Conservation (phyloP, 108 stramenopile genomes). For the Discostella pseudostelligera region DNA sequence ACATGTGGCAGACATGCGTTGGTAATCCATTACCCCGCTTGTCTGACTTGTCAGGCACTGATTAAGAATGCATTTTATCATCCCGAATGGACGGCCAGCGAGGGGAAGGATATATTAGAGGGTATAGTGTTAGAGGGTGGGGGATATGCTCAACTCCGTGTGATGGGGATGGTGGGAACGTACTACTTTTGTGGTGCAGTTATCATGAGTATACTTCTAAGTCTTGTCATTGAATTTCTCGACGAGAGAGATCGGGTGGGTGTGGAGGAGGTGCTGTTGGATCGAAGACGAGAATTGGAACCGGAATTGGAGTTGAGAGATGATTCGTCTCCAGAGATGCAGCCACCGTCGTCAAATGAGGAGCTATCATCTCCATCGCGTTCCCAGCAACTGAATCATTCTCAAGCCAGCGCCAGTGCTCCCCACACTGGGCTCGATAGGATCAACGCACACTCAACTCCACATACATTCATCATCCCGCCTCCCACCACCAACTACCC, state of each 20-base stretch:
- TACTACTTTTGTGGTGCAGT: slow-evolving; percentile 83
- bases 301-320: slow-evolving; percentile 20
- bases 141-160: slow-evolving; percentile 60
- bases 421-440: slow-evolving; percentile 1
- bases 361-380: neutral
- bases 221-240: slow-evolving; percentile 64
- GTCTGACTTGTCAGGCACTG: slow-evolving; percentile 55
- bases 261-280: slow-evolving; percentile 25
- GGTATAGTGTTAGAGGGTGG: slow-evolving; percentile 67
- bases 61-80: slow-evolving; percentile 56
- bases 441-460: neutral
- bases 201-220: slow-evolving; percentile 72
- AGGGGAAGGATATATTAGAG: slow-evolving; percentile 51
- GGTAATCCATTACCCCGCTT: slow-evolving; percentile 47
- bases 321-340: neutral
- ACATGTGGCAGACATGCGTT: slow-evolving; percentile 49
- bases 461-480: slow-evolving; percentile 12
- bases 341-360: neutral
- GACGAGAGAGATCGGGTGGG: slow-evolving; percentile 39
- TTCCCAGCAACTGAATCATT: neutral
- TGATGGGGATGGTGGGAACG: slow-evolving; percentile 73
- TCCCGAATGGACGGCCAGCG: slow-evolving; percentile 56
- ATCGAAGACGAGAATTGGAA: slow-evolving; percentile 15
- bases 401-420: neutral
- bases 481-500: slow-evolving; percentile 41